Percentiles rank a stretch among this genome's conserved stretches.
Conservation (phyloP, 176 grass and related monocot species). For the Pontederia paniculata region DNA sequence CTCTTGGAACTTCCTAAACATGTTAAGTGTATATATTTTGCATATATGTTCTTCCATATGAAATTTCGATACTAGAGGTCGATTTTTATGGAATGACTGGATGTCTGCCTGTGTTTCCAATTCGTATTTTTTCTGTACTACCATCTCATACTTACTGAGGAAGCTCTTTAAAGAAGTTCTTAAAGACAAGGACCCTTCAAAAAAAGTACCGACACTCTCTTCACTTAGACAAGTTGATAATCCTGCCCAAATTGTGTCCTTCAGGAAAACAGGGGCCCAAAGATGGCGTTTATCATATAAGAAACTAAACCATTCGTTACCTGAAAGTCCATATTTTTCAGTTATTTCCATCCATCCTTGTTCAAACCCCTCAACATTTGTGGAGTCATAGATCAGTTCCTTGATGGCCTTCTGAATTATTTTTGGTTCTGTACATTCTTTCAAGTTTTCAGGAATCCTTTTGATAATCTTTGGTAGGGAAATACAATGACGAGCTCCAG, state of each 20-base stretch:
- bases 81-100: slow-evolving; percentile 28
- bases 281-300: slow-evolving; percentile 64
- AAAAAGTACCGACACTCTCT: slow-evolving; percentile 33
- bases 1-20: slow-evolving; percentile 53
- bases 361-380: slow-evolving; percentile 57
- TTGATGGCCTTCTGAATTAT: slow-evolving; percentile 59
- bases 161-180: slow-evolving; percentile 37
- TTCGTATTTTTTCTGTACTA: slow-evolving; percentile 44
- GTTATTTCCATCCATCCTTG: slow-evolving; percentile 64
- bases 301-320: slow-evolving; percentile 70
- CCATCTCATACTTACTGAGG: slow-evolving; percentile 33
- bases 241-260: slow-evolving; percentile 55
- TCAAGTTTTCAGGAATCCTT: slow-evolving; percentile 67
- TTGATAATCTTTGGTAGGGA: slow-evolving; percentile 75
- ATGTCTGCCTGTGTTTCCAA: slow-evolving; percentile 53
- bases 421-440: slow-evolving; percentile 63
- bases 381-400: slow-evolving; percentile 59
- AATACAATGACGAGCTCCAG: slow-evolving; percentile 56
- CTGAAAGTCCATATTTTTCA: slow-evolving; percentile 54
- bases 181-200: slow-evolving; percentile 36
- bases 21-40: slow-evolving; percentile 48
- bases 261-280: slow-evolving; percentile 60
- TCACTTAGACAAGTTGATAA: slow-evolving; percentile 27
- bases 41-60: slow-evolving; percentile 62
- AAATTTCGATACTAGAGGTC: slow-evolving; percentile 40